These are phyloP conservation scores for Venturia pyrina DNA, from an alignment of 2,329 filamentous ascomycete species.

Conservation along the genomic window DNA sequence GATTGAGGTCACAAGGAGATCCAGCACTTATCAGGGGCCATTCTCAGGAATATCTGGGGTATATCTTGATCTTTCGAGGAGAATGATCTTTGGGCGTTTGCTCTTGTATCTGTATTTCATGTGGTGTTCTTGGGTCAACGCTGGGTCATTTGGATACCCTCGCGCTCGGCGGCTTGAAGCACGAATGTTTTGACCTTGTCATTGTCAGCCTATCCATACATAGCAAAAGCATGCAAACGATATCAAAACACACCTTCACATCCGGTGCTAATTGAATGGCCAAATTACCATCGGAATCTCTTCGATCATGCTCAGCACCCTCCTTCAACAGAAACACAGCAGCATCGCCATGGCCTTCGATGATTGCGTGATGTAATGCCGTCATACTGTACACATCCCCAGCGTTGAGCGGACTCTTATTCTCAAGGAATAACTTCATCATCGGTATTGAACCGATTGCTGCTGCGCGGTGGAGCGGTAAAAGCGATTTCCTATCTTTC, in stretches of 20 bases:
- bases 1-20: neutral
- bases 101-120: neutral
- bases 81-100: neutral
- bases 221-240: neutral
- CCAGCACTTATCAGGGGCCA: neutral
- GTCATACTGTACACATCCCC: conserved; percentile 77
- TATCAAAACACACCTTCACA: conserved; percentile 51
- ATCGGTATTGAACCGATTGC: conserved; percentile 85
- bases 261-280: conserved; percentile 81
- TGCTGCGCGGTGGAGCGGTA: conserved; percentile 83
- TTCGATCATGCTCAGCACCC: conserved; percentile 73
- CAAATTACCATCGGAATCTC: conserved; percentile 58
- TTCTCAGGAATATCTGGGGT: neutral
- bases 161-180: conserved; percentile 65
- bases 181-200: conserved; percentile 67
- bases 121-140: neutral
- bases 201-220: neutral
- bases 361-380: conserved; percentile 77
- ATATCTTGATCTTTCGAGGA: neutral
- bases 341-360: conserved; percentile 68
- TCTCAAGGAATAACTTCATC: conserved; percentile 65
- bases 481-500: conserved; percentile 79
- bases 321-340: conserved; percentile 74
- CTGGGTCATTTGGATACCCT: conserved; percentile 59
- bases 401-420: conserved; percentile 72